Evolutionary conservation across 169 alveolate species (phyloP).

Genomic region (Babesia bovis): DNA sequence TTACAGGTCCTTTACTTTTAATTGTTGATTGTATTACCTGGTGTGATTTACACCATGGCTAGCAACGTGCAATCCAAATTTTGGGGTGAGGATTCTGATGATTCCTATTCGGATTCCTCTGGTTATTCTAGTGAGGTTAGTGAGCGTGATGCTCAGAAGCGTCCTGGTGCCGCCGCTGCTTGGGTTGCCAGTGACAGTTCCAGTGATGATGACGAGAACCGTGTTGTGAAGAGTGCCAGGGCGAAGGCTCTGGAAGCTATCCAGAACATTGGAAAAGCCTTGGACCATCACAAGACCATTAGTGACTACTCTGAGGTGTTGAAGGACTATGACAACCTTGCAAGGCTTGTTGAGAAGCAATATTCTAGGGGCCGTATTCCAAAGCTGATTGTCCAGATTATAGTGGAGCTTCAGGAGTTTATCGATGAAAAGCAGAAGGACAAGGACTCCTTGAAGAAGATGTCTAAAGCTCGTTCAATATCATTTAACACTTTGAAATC

Average conservation of each 20-base stretch:
- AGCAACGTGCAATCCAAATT: conserved; percentile 81
- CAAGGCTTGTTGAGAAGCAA: conserved; percentile 77
- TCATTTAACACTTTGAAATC: conserved; percentile 81
- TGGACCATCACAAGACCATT: conserved; percentile 75
- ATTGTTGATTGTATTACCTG: neutral
- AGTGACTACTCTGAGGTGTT: conserved; percentile 75
- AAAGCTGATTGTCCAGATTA: conserved; percentile 68
- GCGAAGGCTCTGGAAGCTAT: conserved; percentile 80
- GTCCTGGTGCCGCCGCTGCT: conserved; percentile 67
- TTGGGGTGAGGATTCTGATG: conserved; percentile 85
- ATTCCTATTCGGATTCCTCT: conserved; percentile 68
- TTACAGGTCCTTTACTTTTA: no score
- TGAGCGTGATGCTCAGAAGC: conserved; percentile 59
- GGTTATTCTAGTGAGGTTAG: conserved; percentile 70
- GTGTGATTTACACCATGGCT: conserved; percentile 14
- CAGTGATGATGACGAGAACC: conserved; percentile 80
- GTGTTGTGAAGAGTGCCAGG: conserved; percentile 81
- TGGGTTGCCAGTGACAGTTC: conserved; percentile 81
- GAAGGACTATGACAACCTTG: conserved; percentile 79
- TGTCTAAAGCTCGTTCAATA: conserved; percentile 81
- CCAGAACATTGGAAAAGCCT: conserved; percentile 65
- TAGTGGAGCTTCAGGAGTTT: conserved; percentile 73
- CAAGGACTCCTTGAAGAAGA: conserved; percentile 72
- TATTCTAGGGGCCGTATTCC: conserved; percentile 68
- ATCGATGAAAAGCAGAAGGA: conserved; percentile 78